Base-by-base conservation (phyloP, 1,284 basidiomycete genomes). In the Cutaneotrichosporon sp. region DNA sequence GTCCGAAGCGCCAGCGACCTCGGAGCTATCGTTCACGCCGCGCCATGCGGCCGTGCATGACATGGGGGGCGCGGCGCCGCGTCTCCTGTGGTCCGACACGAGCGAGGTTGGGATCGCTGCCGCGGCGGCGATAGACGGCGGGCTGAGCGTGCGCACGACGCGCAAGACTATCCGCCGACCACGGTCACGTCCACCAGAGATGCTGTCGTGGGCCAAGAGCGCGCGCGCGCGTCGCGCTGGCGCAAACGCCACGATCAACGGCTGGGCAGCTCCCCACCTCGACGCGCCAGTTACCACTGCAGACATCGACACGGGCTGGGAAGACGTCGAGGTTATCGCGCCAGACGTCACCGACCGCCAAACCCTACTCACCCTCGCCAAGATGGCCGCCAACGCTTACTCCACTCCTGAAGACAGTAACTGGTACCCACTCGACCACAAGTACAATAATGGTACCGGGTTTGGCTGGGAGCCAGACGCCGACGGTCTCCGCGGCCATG, bases 351-450 rank as follows among this genome's bases (percentile, higher is more conserved):
- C 84, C 44, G 83, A 83, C 58, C 80, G 90, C 15, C 81, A 86
- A 58, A 88, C 90, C 1, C 75, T 98, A 20, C 78, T 88, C 13
- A 77, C 83, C 23, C 80, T 98, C 37, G 94, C 92, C 18, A 96
- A 91, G 80, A 97, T 98, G 89, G 83, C 90, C 23, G 87, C 84
- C 62, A 90, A 96, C 68, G 92, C 96, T 33, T 97, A 97, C 75
- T 73, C 85, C 37, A 52, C 77, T 8, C 81, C 80, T 0, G 78
- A 78, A 15, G 82, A 84, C 51, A 61, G 74, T 3, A 81, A 76
- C 8, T 97, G 92, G 92, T 93, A 88, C 71, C 83, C 88, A 39
- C 69, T 91, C 20, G 80, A 77, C 0, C 69, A 79, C 7, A 30
- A 30, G 26, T 92, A 85, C 85, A 83, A 82, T 64, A 49, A 49